phyloP scores from a whole-genome alignment of 129 eudicot genomes.

The Tagetes patula region DNA sequence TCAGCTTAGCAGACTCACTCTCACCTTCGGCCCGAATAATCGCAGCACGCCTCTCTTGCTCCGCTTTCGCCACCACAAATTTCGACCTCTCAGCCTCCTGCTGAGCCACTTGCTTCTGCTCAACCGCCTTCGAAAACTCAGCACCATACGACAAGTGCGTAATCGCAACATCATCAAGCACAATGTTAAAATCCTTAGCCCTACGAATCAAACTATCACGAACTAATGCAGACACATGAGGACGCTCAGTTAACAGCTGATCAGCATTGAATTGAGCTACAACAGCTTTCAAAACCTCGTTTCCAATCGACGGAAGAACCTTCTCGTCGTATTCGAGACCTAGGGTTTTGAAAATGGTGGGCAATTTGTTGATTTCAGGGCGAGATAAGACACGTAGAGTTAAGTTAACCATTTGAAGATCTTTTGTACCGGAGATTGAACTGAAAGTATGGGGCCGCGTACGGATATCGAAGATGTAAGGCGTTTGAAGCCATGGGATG shows the following conservation, averaged over 20 bases:
- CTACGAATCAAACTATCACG: constrained; percentile 71
- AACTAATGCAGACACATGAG: constrained; percentile 78
- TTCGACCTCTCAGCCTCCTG: constrained; percentile 96
- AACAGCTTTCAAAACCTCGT: constrained; percentile 79
- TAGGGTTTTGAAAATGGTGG: constrained; percentile 65
- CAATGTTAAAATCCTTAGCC: constrained; percentile 89
- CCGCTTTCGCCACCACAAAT: constrained; percentile 82
- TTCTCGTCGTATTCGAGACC: constrained; percentile 90
- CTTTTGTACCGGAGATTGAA: constrained; percentile 85
- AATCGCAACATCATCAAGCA: constrained; percentile 90
- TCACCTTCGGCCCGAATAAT: constrained; percentile 95
- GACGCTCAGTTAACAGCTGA: constrained; percentile 87
- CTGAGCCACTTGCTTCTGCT: constrained; percentile 98
- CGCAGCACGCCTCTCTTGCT: constrained; percentile 85
- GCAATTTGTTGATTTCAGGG: constrained; percentile 62
- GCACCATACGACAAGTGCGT: constrained; percentile 87
- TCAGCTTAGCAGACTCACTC: constrained; percentile 89
- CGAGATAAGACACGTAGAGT: constrained; percentile 88
- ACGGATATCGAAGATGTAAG: constrained; percentile 89
- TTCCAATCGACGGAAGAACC: constrained; percentile 88
- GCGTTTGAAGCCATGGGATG: constrained; percentile 82
- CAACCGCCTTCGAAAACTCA: constrained; percentile 92
- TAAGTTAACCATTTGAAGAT: constrained; percentile 93
- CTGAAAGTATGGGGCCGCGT: constrained; percentile 81
- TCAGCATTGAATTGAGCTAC: constrained; percentile 98